Percentiles rank a stretch among this genome's conserved stretches.
These are phyloP conservation scores for Zhuliangozyma blackwelliae DNA, from an alignment of 1,139 yeast genomes.

Conservation along the genomic window DNA sequence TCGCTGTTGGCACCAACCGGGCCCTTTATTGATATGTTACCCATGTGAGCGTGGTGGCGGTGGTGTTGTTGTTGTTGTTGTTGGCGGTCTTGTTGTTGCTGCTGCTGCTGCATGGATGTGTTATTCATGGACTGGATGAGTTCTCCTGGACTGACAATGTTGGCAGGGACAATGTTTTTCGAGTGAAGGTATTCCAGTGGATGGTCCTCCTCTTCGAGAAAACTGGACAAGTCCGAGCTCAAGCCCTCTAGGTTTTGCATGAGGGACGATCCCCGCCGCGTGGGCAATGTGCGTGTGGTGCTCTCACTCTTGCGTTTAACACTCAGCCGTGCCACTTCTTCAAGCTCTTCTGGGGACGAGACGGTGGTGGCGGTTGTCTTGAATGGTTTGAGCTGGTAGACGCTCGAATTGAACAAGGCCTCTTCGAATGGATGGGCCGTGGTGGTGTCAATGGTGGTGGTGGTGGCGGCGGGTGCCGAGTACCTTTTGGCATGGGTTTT, in stretches of 20 bases:
- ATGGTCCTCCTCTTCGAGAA: background rate
- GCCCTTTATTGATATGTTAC: too few species aligned
- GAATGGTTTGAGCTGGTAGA: conserved; percentile 29
- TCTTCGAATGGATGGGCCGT: conserved; percentile 5
- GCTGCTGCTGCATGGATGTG: too few species aligned
- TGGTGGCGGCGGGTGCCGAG: conserved; percentile 5
- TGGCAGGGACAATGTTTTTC: conserved; percentile 4
- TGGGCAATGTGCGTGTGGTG: conserved; percentile 8
- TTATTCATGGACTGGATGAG: conserved; percentile 5
- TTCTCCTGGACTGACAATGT: conserved; percentile 2
- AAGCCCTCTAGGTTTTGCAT: conserved; percentile 28
- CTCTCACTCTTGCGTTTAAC: conserved; percentile 10
- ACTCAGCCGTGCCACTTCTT: too few species aligned
- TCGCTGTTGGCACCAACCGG: too few species aligned
- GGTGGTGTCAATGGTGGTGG: background rate
- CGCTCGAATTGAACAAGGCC: conserved; percentile 16
- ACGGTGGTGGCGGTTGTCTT: conserved; percentile 11
- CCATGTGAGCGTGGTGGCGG: too few species aligned
- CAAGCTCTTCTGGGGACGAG: too few species aligned
- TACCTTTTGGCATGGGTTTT: conserved; percentile 16
- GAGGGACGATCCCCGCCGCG: conserved; percentile 19
- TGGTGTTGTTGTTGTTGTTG: too few species aligned
- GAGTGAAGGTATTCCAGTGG: background rate
- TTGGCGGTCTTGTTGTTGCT: too few species aligned
- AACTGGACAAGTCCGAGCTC: conserved; percentile 26